Evolutionary conservation across 2,329 filamentous ascomycete genomes (phyloP), one percentile per base, ranked within the genome.

Genomic region (Ambrosiella cleistominuta): DNA sequence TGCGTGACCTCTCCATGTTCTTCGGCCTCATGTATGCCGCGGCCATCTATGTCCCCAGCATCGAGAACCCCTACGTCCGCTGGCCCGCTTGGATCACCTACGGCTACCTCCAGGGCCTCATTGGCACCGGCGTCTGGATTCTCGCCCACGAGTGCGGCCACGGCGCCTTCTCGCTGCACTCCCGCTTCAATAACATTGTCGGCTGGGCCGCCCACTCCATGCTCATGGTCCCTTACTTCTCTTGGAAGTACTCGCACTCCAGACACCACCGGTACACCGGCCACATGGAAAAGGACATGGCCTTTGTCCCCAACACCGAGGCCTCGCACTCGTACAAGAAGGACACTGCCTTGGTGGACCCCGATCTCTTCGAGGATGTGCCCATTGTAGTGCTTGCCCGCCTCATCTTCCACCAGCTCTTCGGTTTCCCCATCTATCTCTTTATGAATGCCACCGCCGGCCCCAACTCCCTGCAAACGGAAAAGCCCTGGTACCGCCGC

Each of bases 101-200:
- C 67, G 76, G 79, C 62, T 83, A 80, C 67, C 64, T 78, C 51
- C 81, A 85, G 40, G 69, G 83, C 55, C 75, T 83, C 36, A 70
- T 84, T 63, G 79, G 80, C 66, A 85, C 81, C 2, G 83, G 83
- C 2, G 70, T 86, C 63, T 86, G 83, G 83, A 82, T 84, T 63
- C 71, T 86, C 45, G 82, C 79, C 13, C 83, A 87, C 66, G 83
- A 87, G 68, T 83, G 79, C 67, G 83, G 83, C 56, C 83, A 87
- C 67, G 78, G 79, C 15, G 81, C 82, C 53, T 83, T 86, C 67
- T 83, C 79, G n/a, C 67, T 70, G 19, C 73, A 77, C 67, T 70
- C 70, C 53, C 66, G 63, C 38, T 66, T 85, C 62, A 86, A 86
- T 67, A 75, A 83, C 65, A 66, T 74, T 13, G 71, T 81, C 58